Evolutionary conservation across 495 filamentous ascomycete genomes (phyloP).

Genomic region (Podospora australis): DNA sequence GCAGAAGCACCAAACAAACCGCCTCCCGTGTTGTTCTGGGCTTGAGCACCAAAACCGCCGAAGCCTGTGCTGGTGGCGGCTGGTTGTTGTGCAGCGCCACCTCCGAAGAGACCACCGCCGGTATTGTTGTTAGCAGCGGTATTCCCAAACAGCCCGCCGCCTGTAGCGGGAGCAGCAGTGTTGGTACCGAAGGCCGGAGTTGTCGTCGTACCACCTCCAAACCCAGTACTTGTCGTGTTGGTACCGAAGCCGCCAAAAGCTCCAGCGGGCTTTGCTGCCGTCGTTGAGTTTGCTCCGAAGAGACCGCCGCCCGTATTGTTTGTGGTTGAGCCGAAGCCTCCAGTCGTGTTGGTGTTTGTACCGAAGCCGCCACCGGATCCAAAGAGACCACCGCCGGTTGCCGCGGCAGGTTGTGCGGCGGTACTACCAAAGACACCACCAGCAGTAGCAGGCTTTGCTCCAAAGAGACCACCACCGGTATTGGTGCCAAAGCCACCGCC

Average conservation of each 20-base stretch:
- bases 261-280: no score
- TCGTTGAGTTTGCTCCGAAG: conserved; percentile 29
- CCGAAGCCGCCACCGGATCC: conserved; percentile 11
- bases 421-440: conserved; percentile 29
- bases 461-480: conserved; percentile 45
- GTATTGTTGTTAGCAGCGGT: conserved; percentile 20
- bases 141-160: conserved; percentile 57
- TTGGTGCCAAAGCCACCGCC: conserved; percentile 37
- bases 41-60: conserved; percentile 20
- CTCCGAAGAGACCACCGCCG: conserved; percentile 47
- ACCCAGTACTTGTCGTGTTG: conserved; percentile 22
- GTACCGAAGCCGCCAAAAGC: conserved; percentile 31
- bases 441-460: conserved; percentile 30
- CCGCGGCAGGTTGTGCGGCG: conserved; percentile 16
- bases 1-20: conserved; percentile 45
- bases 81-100: conserved; percentile 20
- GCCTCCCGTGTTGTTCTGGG: conserved; percentile 44
- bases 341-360: no score
- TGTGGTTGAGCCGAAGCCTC: conserved; percentile 31
- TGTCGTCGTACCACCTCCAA: conserved; percentile 24
- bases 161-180: conserved; percentile 34
- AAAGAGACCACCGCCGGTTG: conserved; percentile 17
- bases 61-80: conserved; percentile 11
- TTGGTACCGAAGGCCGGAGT: conserved; percentile 22
- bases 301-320: conserved; percentile 25